Percentiles rank a stretch among this genome's conserved stretches.
These are phyloP conservation scores for Penicillium antarcticum DNA, from an alignment of 495 filamentous ascomycete species.

Conservation along the genomic window DNA sequence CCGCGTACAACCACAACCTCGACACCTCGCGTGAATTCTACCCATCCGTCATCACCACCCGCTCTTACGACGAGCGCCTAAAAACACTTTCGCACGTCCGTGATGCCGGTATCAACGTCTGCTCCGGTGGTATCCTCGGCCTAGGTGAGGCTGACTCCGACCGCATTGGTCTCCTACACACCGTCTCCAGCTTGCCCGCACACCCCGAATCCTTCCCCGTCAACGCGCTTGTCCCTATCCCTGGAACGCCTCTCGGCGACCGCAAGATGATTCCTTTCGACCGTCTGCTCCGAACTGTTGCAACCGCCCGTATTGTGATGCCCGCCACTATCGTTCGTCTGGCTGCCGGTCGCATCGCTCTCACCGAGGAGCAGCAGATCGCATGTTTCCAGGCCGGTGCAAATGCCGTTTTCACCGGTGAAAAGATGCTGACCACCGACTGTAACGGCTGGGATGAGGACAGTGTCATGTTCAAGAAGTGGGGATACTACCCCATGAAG, in stretches of 20 bases:
- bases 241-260: slow-evolving; percentile 76
- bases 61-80: slow-evolving; percentile 79
- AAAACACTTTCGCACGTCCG: slow-evolving; percentile 70
- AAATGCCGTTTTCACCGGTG: slow-evolving; percentile 85
- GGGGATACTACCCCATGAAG: slow-evolving; percentile 72
- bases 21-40: slow-evolving; percentile 86
- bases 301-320: slow-evolving; percentile 74
- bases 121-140: slow-evolving; percentile 78
- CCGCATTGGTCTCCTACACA: slow-evolving; percentile 75
- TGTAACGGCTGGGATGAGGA: slow-evolving; percentile 89
- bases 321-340: slow-evolving; percentile 77
- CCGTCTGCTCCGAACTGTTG: slow-evolving; percentile 69
- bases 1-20: slow-evolving; percentile 87
- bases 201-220: slow-evolving; percentile 86
- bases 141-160: slow-evolving; percentile 72
- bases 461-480: slow-evolving; percentile 69
- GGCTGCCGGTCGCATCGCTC: slow-evolving; percentile 72
- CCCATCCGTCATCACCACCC: slow-evolving; percentile 73
- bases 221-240: slow-evolving; percentile 81
- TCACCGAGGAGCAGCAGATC: slow-evolving; percentile 79
- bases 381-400: slow-evolving; percentile 82
- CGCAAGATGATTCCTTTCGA: slow-evolving; percentile 67
- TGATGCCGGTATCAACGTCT: slow-evolving; percentile 81
- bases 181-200: slow-evolving; percentile 66
- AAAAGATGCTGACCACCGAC: slow-evolving; percentile 88